These are phyloP conservation scores for Magnaporthiopsis rhizophila DNA, from an alignment of 2,329 filamentous ascomycete genomes.

Conservation along the genomic window DNA sequence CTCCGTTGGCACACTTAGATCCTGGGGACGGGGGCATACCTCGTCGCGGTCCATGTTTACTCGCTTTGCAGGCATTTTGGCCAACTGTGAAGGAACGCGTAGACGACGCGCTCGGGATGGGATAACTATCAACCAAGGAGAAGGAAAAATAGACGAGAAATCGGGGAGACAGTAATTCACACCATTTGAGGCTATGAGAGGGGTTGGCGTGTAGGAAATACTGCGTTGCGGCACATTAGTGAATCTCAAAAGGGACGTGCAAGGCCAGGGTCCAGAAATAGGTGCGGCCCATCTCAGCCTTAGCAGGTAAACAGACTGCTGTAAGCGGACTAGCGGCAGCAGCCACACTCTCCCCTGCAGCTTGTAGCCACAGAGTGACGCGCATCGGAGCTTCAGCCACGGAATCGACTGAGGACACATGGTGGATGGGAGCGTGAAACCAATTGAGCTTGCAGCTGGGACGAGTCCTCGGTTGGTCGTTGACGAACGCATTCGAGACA, in stretches of 20 bases:
- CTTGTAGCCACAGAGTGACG: slow-evolving; percentile 9
- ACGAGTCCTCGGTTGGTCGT: not conserved
- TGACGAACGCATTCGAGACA: not conserved
- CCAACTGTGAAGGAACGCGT: not conserved
- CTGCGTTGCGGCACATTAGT: not conserved
- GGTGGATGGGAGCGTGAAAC: not conserved
- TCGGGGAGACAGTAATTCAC: not conserved
- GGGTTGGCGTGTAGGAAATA: not conserved
- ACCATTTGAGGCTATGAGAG: not conserved
- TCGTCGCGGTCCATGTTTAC: slow-evolving; percentile 29
- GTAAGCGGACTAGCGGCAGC: slow-evolving; percentile 10
- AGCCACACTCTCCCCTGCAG: slow-evolving; percentile 3
- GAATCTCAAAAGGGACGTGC: not conserved
- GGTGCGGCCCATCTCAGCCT: not conserved
- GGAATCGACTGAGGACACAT: slow-evolving; percentile 5
- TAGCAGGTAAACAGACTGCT: slow-evolving; percentile 18
- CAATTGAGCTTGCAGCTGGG: not conserved
- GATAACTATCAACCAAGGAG: not conserved
- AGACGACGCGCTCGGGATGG: not conserved
- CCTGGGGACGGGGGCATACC: slow-evolving; percentile 19
- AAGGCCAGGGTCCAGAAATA: too few species aligned
- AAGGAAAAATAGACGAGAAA: not conserved
- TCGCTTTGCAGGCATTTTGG: slow-evolving; percentile 8
- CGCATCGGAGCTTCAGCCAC: slow-evolving; percentile 8
- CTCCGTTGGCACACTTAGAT: not conserved